phyloP scores from a whole-genome alignment of 108 stramenopile genomes.

The Pelagomonas calceolata region DNA sequence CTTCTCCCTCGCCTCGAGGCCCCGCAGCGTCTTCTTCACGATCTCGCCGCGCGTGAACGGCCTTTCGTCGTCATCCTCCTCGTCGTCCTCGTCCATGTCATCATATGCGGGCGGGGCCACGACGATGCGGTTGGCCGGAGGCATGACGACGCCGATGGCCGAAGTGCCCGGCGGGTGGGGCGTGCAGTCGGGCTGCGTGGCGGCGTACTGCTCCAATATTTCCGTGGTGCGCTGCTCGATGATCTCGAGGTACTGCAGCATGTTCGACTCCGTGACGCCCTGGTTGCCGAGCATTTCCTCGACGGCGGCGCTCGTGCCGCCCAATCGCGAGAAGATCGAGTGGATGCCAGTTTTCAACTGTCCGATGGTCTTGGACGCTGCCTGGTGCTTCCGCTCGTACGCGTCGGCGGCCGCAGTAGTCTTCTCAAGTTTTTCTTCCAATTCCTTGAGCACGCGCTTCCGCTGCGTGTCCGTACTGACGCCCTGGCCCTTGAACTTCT shows the following conservation, averaged over 20 bases:
- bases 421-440: slow-evolving; percentile 35
- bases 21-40: slow-evolving; percentile 28
- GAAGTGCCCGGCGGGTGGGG: not conserved
- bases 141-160: not conserved
- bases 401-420: slow-evolving; percentile 36
- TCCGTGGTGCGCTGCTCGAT: slow-evolving; percentile 50
- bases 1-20: slow-evolving; percentile 9
- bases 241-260: slow-evolving; percentile 53
- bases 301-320: slow-evolving; percentile 25
- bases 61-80: slow-evolving; percentile 40
- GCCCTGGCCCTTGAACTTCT: slow-evolving; percentile 48
- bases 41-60: slow-evolving; percentile 46
- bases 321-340: slow-evolving; percentile 39
- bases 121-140: not conserved
- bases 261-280: slow-evolving; percentile 51
- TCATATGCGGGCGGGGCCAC: slow-evolving; percentile 35
- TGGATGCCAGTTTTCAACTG: slow-evolving; percentile 49
- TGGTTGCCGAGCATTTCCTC: slow-evolving; percentile 56
- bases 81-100: slow-evolving; percentile 32
- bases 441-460: slow-evolving; percentile 35
- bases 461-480: slow-evolving; percentile 43
- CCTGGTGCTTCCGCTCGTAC: slow-evolving; percentile 25
- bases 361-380: slow-evolving; percentile 32
- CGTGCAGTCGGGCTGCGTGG: slow-evolving; percentile 19
- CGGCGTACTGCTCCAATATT: slow-evolving; percentile 43